Conservation (phyloP, 257 asterid genomes). For the Anisodus acutangulus region DNA sequence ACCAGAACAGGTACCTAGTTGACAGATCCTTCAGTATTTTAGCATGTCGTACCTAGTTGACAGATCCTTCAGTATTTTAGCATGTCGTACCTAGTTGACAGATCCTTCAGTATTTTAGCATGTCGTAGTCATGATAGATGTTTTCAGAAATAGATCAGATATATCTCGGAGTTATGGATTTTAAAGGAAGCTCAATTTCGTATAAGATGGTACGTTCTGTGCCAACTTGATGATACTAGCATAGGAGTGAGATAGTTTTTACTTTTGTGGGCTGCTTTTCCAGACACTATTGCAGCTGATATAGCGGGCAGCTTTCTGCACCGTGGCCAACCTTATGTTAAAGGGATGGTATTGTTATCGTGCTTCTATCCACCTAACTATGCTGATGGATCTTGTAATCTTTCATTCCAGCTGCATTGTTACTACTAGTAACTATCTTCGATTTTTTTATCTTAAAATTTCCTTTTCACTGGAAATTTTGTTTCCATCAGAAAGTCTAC, state of each 20-base stretch:
- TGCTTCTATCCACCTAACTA: slow-evolving; percentile 9
- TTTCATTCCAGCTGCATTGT: slow-evolving; percentile 3
- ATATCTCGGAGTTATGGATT: background rate
- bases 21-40: too few relatives aligned
- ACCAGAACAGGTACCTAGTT: slow-evolving; percentile 5
- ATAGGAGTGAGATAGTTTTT: background rate
- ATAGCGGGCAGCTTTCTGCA: background rate
- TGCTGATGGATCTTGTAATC: slow-evolving; percentile 24
- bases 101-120: too few relatives aligned
- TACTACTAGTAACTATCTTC: background rate
- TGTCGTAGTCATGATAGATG: background rate
- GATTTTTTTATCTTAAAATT: background rate
- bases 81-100: too few relatives aligned
- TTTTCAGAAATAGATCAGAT: background rate
- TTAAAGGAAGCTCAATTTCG: background rate
- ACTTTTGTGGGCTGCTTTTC: background rate
- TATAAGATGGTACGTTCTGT: background rate
- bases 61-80: too few relatives aligned
- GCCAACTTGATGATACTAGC: background rate
- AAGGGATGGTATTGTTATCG: slow-evolving; percentile 11
- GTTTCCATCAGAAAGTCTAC: background rate
- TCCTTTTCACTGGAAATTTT: background rate
- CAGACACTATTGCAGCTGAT: background rate
- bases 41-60: too few relatives aligned
- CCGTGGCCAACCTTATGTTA: background rate